Base-by-base conservation (phyloP, 768 basidiomycete species). In the Lactarius deliciosus region DNA sequence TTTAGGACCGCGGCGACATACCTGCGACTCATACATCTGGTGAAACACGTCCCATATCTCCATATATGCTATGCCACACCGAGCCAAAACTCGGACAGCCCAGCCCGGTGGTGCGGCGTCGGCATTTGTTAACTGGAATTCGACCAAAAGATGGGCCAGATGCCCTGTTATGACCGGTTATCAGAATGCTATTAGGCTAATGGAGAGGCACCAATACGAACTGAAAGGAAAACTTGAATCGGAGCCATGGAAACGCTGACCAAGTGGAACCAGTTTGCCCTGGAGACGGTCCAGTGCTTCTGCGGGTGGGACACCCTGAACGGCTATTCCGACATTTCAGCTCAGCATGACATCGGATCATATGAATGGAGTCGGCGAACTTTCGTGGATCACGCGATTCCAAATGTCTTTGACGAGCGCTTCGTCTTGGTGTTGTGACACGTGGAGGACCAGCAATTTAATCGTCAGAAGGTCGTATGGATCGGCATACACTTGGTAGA, bases 391-490 rank as follows among this genome's bases (percentile, higher is more conserved):
- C 70, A 98, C 87, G 69, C 85, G 86, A 70, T 89, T 88, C 96
- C 96, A 98, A 18, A 96, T 94, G 4, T 90, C 86, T 63, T 86
- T 83, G 20, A 94, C 87, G 40, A 96, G 78, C 56, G 81, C 84
- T 65, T 92, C 89, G 70, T 98, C 94, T 5, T 88, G 87, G 74
- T 96, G 94, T 74, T 96, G 94, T 9, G 96, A 96, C 8, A 96
- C 91, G 74, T 97, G 91, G 63, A 98, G 81, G 74, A 96, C 95
- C 32, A 97, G 82, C 7, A 99, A 81, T 74, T 94, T 93, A 75
- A 93, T 86, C 45, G 87, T 81, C 6, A 90, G 86, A 16, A 97
- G 81, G 70, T 93, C 87, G 71, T 95, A 92, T 6, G 94, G 90
- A 59, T 92, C 82, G 5, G 94, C 96, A 74, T 92, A 98, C 56